Conservation (phyloP, 2,329 filamentous ascomycete species). For the Aspergillus unguis region DNA sequence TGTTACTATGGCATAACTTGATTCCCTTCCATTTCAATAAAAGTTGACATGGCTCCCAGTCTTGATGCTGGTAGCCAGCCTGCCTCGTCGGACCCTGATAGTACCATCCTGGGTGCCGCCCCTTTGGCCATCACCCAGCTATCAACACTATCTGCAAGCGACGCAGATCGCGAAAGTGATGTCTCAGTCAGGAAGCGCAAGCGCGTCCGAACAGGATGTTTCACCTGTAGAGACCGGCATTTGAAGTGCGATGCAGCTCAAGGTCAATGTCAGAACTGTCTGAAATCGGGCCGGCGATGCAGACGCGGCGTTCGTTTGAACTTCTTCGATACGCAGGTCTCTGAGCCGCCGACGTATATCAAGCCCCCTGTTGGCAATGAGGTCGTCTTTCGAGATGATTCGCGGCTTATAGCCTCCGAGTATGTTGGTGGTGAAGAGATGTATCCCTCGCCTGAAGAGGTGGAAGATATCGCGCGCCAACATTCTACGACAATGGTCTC, state of each 20-base stretch:
- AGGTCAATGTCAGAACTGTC: conserved; percentile 71
- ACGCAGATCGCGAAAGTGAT: conserved; percentile 25
- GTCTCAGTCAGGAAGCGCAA: conserved; percentile 61
- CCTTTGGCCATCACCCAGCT: not conserved
- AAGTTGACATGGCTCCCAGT: not conserved
- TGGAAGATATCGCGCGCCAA: conserved; percentile 29
- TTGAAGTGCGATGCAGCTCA: conserved; percentile 82
- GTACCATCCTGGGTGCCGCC: not conserved
- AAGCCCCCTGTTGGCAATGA: conserved; percentile 62
- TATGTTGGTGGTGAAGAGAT: conserved; percentile 74
- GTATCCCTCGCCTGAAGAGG: conserved; percentile 60
- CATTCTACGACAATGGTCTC: conserved; percentile 26
- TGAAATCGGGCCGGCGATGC: conserved; percentile 80
- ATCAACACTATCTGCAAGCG: conserved; percentile 2
- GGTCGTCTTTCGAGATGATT: conserved; percentile 85
- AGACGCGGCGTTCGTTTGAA: conserved; percentile 84
- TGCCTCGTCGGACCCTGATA: not conserved
- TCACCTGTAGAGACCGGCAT: conserved; percentile 86
- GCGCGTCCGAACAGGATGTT: conserved; percentile 81
- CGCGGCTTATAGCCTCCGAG: conserved; percentile 82
- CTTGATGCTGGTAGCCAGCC: not conserved
- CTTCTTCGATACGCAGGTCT: conserved; percentile 80
- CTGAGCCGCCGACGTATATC: conserved; percentile 60
- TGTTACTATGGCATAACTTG: not conserved
- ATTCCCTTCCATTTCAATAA: not conserved